phyloP scores from a whole-genome alignment of 2,329 filamentous ascomycete genomes.

The Uncinocarpus reesii region DNA sequence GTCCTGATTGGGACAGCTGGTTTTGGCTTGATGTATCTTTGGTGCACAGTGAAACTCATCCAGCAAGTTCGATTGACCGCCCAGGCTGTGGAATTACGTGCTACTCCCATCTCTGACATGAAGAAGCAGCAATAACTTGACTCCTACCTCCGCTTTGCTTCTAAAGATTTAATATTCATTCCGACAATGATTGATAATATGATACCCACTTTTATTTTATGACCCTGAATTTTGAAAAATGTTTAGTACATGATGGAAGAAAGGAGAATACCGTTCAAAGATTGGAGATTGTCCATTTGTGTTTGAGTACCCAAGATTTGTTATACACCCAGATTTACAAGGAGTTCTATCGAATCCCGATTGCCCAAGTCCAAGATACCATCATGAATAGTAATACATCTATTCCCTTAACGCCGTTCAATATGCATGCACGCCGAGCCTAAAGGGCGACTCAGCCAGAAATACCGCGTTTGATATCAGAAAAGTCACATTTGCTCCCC shows the following conservation, averaged over 20 bases:
- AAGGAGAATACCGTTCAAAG: too few relatives aligned
- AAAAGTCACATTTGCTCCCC: neutral
- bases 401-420: constrained; percentile 1
- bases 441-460: neutral
- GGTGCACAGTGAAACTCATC: constrained; percentile 64
- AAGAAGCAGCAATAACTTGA: constrained; percentile 11
- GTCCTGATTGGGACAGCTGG: constrained; percentile 75
- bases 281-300: neutral
- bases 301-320: neutral
- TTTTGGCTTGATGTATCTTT: constrained; percentile 79
- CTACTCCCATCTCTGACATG: neutral
- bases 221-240: neutral
- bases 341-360: neutral
- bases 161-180: neutral
- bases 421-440: constrained; percentile 2
- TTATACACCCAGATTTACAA: neutral
- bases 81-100: neutral
- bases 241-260: too few relatives aligned
- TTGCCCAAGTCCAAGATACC: neutral
- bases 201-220: constrained; percentile 3
- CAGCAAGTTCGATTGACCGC: constrained; percentile 17
- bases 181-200: neutral
- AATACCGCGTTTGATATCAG: neutral
- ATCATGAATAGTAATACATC: neutral
- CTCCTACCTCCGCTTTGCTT: neutral